These are phyloP conservation scores for Fusarium ramigenum DNA, from an alignment of 2,329 filamentous ascomycete genomes.

Conservation along the genomic window DNA sequence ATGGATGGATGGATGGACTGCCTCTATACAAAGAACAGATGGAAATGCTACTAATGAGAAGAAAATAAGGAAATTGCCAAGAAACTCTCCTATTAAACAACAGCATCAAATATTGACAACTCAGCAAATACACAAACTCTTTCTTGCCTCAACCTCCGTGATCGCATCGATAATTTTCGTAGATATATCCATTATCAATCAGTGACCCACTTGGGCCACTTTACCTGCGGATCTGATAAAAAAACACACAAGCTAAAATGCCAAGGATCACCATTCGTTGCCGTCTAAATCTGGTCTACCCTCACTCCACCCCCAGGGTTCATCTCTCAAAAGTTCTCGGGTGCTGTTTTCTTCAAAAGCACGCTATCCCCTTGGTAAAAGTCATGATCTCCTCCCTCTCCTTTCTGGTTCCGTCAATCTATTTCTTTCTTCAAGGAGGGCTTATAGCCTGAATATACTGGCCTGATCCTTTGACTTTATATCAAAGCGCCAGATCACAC, in stretches of 20 bases:
- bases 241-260: constrained; percentile 25
- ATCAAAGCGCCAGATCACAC: constrained; percentile 1
- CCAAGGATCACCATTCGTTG: constrained; percentile 33
- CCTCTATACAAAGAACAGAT: no score
- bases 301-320: constrained; percentile 28
- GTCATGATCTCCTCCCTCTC: neutral
- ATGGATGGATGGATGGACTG: neutral
- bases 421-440: neutral
- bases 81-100: neutral
- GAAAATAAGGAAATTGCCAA: neutral
- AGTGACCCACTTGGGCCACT: constrained; percentile 16
- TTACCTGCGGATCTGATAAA: constrained; percentile 35
- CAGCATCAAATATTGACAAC: neutral
- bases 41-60: neutral
- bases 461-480: neutral
- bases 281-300: constrained; percentile 11
- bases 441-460: constrained; percentile 7
- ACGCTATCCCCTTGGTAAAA: constrained; percentile 6
- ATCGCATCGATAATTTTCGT: constrained; percentile 12
- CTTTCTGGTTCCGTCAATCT: neutral
- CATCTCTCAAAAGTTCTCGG: constrained; percentile 13
- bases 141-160: constrained; percentile 8
- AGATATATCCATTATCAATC: constrained; percentile 36
- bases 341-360: constrained; percentile 23
- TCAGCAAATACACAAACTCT: neutral